Conservation (phyloP, 176 grass and related monocot species). For the Sorghum bicolor region Sorghum_bicolor_NCBIv3 NC_012875.2:59331001-59331500, state of each 20-base stretch:
- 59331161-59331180: slow-evolving; percentile 26
- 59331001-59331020: slow-evolving; percentile 64
- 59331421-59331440: not conserved
- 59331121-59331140: not conserved
- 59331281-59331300: not conserved
- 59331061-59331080: slow-evolving; percentile 37
- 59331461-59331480: not conserved
- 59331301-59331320: slow-evolving; percentile 19
- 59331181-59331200: not conserved
- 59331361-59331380: not conserved
- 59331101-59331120: not conserved
- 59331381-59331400: no score
- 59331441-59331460: no score
- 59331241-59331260: not conserved
- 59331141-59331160: slow-evolving; percentile 16
- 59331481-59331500: not conserved
- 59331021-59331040: slow-evolving; percentile 60
- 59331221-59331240: not conserved
- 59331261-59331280: not conserved
- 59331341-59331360: no score
- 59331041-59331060: slow-evolving; percentile 67
- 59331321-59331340: not conserved
- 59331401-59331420: no score
- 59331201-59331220: not conserved
- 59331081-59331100: slow-evolving; percentile 27